These are phyloP conservation scores for Candida coleopterorum DNA, from an alignment of 805 yeast species.

Conservation along the genomic window DNA sequence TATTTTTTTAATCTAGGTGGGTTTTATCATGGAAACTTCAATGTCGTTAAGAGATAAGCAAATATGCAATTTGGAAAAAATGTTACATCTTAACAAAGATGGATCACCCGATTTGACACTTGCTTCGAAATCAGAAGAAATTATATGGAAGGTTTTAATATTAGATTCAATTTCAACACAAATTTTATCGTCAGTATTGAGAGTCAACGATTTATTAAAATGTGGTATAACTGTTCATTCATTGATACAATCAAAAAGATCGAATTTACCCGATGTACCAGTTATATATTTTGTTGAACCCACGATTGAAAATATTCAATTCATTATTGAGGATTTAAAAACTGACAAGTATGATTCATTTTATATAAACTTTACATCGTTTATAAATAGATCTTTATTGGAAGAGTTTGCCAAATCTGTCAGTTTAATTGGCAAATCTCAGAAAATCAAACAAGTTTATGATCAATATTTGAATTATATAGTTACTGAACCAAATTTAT, in stretches of 20 bases:
- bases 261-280: slow-evolving; percentile 92
- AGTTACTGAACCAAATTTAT: slow-evolving; percentile 89
- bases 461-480: slow-evolving; percentile 92
- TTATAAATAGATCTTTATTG: slow-evolving; percentile 68
- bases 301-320: slow-evolving; percentile 65
- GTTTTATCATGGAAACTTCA: not conserved
- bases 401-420: slow-evolving; percentile 87
- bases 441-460: slow-evolving; percentile 76
- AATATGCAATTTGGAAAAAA: slow-evolving; percentile 53
- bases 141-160: slow-evolving; percentile 87
- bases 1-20: too few relatives aligned
- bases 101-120: slow-evolving; percentile 50
- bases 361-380: slow-evolving; percentile 83
- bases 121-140: slow-evolving; percentile 56
- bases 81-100: slow-evolving; percentile 77
- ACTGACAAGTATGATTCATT: slow-evolving; percentile 71
- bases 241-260: slow-evolving; percentile 62
- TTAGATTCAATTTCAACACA: slow-evolving; percentile 79
- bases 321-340: slow-evolving; percentile 68
- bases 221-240: slow-evolving; percentile 93
- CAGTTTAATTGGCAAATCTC: slow-evolving; percentile 64
- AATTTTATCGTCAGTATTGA: slow-evolving; percentile 82
- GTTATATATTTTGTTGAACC: slow-evolving; percentile 91
- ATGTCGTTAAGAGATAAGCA: slow-evolving; percentile 20
- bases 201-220: slow-evolving; percentile 85